Evolutionary conservation across 2,329 filamentous ascomycete genomes (phyloP).

Genomic region (Fusarium algeriense): DNA sequence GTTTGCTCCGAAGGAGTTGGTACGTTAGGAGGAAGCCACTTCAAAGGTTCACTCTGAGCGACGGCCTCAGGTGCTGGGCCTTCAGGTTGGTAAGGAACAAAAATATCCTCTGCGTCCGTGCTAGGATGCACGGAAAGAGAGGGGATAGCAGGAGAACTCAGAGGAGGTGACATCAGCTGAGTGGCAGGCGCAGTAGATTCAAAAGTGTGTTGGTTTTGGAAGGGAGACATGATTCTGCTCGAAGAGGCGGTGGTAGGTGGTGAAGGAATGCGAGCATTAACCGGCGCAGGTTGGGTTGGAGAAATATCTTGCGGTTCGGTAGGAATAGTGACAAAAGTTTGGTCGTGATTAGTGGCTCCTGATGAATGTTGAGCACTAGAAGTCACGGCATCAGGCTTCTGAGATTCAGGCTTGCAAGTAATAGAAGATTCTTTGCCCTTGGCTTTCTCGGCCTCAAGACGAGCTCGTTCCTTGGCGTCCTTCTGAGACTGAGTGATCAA

Average conservation of each 20-base stretch:
- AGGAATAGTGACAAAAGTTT: neutral
- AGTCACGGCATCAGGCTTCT: neutral
- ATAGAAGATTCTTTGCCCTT: slow-evolving; percentile 4
- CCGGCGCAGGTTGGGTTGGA: slow-evolving; percentile 24
- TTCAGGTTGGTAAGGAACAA: slow-evolving; percentile 68
- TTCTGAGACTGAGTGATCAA: slow-evolving; percentile 69
- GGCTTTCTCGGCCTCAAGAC: slow-evolving; percentile 41
- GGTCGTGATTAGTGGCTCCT: neutral
- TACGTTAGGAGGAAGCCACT: slow-evolving; percentile 65
- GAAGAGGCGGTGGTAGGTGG: slow-evolving; percentile 45
- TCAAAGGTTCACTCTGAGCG: slow-evolving; percentile 56
- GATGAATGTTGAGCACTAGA: slow-evolving; percentile 3
- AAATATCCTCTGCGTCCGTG: slow-evolving; percentile 54
- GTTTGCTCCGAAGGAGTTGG: slow-evolving; percentile 52
- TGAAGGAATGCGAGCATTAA: slow-evolving; percentile 24
- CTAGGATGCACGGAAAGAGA: slow-evolving; percentile 46
- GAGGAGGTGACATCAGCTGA: slow-evolving; percentile 39
- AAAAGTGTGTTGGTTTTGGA: slow-evolving; percentile 42
- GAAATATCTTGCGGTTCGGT: slow-evolving; percentile 15
- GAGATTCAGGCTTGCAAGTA: neutral
- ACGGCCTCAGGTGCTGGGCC: slow-evolving; percentile 59
- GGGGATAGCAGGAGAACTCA: slow-evolving; percentile 50
- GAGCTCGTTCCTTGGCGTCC: slow-evolving; percentile 62
- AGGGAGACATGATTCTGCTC: slow-evolving; percentile 44
- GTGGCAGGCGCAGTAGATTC: slow-evolving; percentile 38